Base-by-base conservation (phyloP, 306 rosid species). In the Quercus robur region DNA sequence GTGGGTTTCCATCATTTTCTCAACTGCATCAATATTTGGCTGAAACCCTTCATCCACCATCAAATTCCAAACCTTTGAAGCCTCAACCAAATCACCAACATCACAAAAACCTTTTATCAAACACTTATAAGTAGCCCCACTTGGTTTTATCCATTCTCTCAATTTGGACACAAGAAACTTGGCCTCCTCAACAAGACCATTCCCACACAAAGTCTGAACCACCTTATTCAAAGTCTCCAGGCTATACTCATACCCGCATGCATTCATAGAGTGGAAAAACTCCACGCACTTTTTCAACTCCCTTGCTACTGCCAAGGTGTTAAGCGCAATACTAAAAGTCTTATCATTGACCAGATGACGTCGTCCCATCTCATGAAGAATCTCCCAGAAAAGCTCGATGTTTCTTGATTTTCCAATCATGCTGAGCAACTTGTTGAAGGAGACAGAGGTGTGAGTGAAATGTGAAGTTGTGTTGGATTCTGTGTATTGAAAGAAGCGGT, bases 281-380 rank as follows among this genome's bases (percentile, higher is more conserved):
- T 86, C 92, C 13, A 92, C 91, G 5, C 97, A 91, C 57, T 90
- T 94, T 61, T 89, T 94, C 77, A 91, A 63, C 80, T 92, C 94
- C 44, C 97, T 82, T 0, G 86, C 90, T 23, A 70, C 66, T 3
- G 97, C 97, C 12, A 94, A 26, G 2, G 91, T 88, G 84, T 3
- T 88, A 41, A 90, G 14, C 0, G 88, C 94, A 30, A 91, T 83
- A 1, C 82, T 52, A 12, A 88, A 91, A 17, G 92, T 94, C 76
- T 28, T 86, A 35, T 78, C 85, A 8, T 82, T 85, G 2, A 74
- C 92, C 21, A 94, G 72, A 75, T 80, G 71, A 55, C 80, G 90
- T 1, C 70, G 85, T 3, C 90, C 97, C 84, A 79, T 78, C 66
- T 91, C 94, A 7, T 70, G 77, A 0, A 92, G 69, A 58, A 88